Conservation (phyloP, 768 basidiomycete species). For the Megacollybia marginata region DNA sequence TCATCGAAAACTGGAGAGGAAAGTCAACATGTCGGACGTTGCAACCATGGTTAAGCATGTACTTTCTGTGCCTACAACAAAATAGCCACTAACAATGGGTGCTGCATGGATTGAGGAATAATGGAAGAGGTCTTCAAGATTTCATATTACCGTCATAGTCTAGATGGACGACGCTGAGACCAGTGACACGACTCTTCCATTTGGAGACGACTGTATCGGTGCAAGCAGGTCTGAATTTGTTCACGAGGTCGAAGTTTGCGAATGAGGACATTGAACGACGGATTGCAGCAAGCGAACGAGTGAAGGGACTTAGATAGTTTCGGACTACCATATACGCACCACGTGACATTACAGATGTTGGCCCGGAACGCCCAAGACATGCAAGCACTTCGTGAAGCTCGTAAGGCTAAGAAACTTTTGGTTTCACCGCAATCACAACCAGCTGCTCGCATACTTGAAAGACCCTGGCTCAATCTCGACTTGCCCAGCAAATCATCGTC, state of each 20-base stretch:
- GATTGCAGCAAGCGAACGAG: too few relatives aligned
- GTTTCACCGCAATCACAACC: conserved; percentile 15
- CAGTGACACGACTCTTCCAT: conserved; percentile 82
- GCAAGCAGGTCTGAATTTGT: conserved; percentile 67
- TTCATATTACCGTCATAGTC: conserved; percentile 73
- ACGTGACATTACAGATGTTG: too few relatives aligned
- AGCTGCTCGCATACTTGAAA: conserved; percentile 3
- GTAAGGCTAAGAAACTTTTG: conserved; percentile 37
- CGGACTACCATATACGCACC: too few relatives aligned
- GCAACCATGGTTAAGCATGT: conserved; percentile 13
- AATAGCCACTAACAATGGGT: conserved; percentile 86
- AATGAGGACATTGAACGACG: conserved; percentile 19
- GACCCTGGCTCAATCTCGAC: conserved; percentile 11
- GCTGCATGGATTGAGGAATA: conserved; percentile 35
- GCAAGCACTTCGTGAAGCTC: conserved; percentile 42
- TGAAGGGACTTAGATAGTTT: too few relatives aligned
- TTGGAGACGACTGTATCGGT: conserved; percentile 79
- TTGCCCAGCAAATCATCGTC: too few relatives aligned
- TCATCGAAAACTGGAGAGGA: conserved; percentile 74
- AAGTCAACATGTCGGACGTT: background rate
- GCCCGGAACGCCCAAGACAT: too few relatives aligned
- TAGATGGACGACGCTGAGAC: conserved; percentile 84
- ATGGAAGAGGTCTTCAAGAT: conserved; percentile 3
- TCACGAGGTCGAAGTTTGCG: conserved; percentile 82
- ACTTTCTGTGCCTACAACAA: conserved; percentile 90